Conservation (phyloP, 164 flowering plant genomes). For the Piper betle region DNA sequence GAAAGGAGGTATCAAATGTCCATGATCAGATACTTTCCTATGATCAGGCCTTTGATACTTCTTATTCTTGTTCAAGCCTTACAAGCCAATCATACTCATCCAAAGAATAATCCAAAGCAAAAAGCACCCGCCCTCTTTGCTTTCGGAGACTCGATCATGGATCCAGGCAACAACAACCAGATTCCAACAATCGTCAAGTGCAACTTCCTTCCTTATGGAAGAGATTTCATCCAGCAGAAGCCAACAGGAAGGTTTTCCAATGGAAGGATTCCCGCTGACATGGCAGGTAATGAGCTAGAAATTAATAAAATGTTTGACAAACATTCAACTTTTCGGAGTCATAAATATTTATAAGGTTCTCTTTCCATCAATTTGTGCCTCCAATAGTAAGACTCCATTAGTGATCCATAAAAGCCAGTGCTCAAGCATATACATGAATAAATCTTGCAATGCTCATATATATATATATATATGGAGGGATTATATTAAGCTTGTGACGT, state of each 20-base stretch:
- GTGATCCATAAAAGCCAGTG: too few relatives aligned
- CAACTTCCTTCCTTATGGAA: conserved; percentile 59
- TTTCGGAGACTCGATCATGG: conserved; percentile 73
- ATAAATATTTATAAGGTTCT: too few relatives aligned
- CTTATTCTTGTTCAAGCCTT: not conserved
- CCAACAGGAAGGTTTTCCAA: conserved; percentile 66
- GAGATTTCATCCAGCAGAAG: conserved; percentile 34
- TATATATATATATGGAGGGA: too few relatives aligned
- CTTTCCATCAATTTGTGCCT: too few relatives aligned
- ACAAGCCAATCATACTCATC: not conserved
- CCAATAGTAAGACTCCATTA: too few relatives aligned
- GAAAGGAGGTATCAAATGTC: not conserved
- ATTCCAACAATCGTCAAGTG: conserved; percentile 41
- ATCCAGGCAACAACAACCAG: conserved; percentile 57
- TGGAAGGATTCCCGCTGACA: conserved; percentile 26
- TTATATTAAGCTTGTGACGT: too few relatives aligned
- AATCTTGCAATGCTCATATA: too few relatives aligned
- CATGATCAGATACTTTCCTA: not conserved
- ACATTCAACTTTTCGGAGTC: too few relatives aligned
- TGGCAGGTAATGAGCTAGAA: conserved; percentile 1
- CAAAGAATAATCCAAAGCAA: not conserved
- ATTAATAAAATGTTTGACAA: too few relatives aligned
- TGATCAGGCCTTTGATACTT: not conserved
- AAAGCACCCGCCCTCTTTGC: conserved; percentile 27
- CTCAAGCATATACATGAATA: too few relatives aligned